Evolutionary conservation across 257 asterid genomes (phyloP).

Genomic region (Solanum sitiens): DNA sequence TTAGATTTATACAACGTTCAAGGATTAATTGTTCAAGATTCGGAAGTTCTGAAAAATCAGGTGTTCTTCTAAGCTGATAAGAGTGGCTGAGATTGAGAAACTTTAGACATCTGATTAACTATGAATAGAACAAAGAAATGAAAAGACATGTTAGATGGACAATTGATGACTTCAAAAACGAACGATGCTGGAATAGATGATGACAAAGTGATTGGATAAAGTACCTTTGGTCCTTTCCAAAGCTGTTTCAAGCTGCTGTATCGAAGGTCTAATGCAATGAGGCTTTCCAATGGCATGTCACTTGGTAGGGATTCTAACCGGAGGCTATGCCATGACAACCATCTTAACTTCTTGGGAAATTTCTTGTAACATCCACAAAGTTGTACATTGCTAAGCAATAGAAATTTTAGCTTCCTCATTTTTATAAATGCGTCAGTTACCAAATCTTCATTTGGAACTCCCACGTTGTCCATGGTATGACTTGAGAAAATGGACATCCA

Average conservation of each 20-base stretch:
- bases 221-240: slow-evolving; percentile 13
- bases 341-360: slow-evolving; percentile 10
- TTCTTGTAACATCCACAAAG: slow-evolving; percentile 2
- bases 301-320: background rate
- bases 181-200: background rate
- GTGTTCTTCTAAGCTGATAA: background rate
- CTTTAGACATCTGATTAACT: background rate
- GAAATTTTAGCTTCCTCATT: slow-evolving; percentile 2
- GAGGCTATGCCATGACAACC: slow-evolving; percentile 2
- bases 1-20: background rate
- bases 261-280: background rate
- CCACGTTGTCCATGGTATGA: background rate
- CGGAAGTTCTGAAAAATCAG: background rate
- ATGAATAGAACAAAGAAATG: background rate
- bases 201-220: background rate
- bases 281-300: background rate
- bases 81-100: slow-evolving; percentile 1
- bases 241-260: slow-evolving; percentile 5
- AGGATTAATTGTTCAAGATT: background rate
- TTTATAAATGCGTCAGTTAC: slow-evolving; percentile 6
- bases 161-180: background rate
- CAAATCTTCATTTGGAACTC: background rate
- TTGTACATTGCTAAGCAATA: slow-evolving; percentile 1
- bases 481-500: background rate
- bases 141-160: background rate